phyloP scores from a whole-genome alignment of 2,329 filamentous ascomycete genomes.

The Ambrosiella cleistominuta region DNA sequence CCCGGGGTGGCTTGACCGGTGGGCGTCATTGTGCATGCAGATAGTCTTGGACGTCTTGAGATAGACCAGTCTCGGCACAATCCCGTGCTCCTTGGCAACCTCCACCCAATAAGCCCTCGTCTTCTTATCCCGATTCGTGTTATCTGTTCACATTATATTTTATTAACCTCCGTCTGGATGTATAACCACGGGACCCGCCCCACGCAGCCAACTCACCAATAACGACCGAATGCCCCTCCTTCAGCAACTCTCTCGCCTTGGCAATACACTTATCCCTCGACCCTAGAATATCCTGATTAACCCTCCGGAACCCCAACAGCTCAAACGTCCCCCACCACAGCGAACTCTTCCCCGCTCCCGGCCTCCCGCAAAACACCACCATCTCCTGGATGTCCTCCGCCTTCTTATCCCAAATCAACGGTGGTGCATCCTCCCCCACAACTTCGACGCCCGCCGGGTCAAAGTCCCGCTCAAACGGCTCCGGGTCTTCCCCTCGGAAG shows the following conservation, averaged over 20 bases:
- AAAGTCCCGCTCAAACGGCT: constrained; percentile 52
- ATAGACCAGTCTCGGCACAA: constrained; percentile 71
- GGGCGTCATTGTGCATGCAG: constrained; percentile 72
- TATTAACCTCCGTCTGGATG: not conserved
- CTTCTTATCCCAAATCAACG: constrained; percentile 36
- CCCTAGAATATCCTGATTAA: constrained; percentile 85
- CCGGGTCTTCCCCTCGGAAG: constrained; percentile 52
- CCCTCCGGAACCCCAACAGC: constrained; percentile 60
- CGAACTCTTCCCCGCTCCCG: constrained; percentile 79
- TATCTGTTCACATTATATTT: constrained; percentile 40
- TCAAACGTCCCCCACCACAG: constrained; percentile 69
- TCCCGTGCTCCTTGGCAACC: constrained; percentile 49
- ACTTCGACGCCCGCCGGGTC: constrained; percentile 41
- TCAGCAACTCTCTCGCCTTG: constrained; percentile 47
- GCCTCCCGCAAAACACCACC: constrained; percentile 73
- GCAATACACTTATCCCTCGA: constrained; percentile 54
- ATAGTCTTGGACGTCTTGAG: constrained; percentile 57
- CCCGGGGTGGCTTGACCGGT: constrained; percentile 48
- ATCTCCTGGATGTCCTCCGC: constrained; percentile 45
- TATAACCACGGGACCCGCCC: not conserved
- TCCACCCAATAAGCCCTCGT: constrained; percentile 63
- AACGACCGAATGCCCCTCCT: constrained; percentile 49
- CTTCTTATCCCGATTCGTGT: constrained; percentile 77
- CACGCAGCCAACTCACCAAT: constrained; percentile 45
- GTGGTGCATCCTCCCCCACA: constrained; percentile 14